These are phyloP conservation scores for Termitomyces sp. DNA, from an alignment of 1,284 basidiomycete species.

Conservation along the genomic window DNA sequence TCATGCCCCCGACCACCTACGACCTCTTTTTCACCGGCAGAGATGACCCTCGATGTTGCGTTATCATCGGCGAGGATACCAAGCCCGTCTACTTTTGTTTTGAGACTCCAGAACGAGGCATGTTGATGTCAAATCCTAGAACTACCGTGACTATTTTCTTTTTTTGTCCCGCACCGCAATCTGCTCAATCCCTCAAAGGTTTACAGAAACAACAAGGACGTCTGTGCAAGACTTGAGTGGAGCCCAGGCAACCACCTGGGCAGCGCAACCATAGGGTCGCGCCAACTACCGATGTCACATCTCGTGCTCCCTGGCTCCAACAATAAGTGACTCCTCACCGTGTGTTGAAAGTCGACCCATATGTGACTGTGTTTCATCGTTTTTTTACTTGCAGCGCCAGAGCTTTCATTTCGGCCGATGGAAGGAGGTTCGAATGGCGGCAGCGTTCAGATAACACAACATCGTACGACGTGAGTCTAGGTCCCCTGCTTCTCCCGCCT, in stretches of 20 bases:
- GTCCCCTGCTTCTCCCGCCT: slow-evolving; percentile 7
- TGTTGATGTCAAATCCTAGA: slow-evolving; percentile 35
- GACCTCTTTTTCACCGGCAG: slow-evolving; percentile 65
- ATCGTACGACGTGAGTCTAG: slow-evolving; percentile 50
- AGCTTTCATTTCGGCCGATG: slow-evolving; percentile 50
- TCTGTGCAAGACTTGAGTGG: slow-evolving; percentile 63
- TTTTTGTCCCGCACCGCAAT: slow-evolving; percentile 1
- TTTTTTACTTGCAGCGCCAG: slow-evolving; percentile 46
- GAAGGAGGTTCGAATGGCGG: slow-evolving; percentile 58
- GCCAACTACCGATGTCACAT: slow-evolving; percentile 56
- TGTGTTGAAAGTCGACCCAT: slow-evolving; percentile 14
- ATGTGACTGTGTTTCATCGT: slow-evolving; percentile 18
- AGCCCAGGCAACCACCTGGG: slow-evolving; percentile 53
- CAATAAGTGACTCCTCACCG: slow-evolving; percentile 37
- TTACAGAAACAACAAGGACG: slow-evolving; percentile 45
- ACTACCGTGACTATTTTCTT: slow-evolving; percentile 43
- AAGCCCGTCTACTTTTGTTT: slow-evolving; percentile 61
- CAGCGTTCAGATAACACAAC: slow-evolving; percentile 38
- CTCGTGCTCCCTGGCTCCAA: slow-evolving; percentile 50
- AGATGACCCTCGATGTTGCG: slow-evolving; percentile 61
- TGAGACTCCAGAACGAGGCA: slow-evolving; percentile 46
- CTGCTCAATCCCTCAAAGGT: slow-evolving; percentile 26
- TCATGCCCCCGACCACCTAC: slow-evolving; percentile 36
- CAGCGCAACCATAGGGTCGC: slow-evolving; percentile 47
- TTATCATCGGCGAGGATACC: slow-evolving; percentile 61